Conservation (phyloP, 306 rosid species). For the Amphicarpaea edgeworthii region DNA sequence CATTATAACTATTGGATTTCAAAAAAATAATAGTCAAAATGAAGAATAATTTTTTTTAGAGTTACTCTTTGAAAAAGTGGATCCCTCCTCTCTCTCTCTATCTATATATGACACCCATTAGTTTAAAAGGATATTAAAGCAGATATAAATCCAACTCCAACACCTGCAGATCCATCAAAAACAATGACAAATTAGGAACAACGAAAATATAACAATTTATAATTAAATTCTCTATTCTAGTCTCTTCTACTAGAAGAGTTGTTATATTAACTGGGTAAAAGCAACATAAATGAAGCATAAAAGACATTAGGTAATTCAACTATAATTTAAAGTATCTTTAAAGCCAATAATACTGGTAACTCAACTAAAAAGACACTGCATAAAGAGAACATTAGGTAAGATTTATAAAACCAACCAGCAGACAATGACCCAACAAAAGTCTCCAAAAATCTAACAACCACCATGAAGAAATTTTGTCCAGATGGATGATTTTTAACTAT, state of each 20-base stretch:
- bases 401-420: conserved; percentile 60
- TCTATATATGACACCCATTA: conserved; percentile 20
- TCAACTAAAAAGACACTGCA: not conserved
- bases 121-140: conserved; percentile 79
- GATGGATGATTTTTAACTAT: conserved; percentile 60
- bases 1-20: too few species aligned
- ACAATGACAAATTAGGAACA: conserved; percentile 32
- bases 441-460: conserved; percentile 80
- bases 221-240: too few species aligned
- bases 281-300: not conserved
- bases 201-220: not conserved
- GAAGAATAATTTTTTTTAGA: too few species aligned
- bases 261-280: conserved; percentile 5
- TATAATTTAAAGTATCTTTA: not conserved
- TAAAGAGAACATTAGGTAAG: conserved; percentile 9
- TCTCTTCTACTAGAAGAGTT: not conserved
- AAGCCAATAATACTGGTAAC: not conserved
- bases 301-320: not conserved
- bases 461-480: conserved; percentile 65
- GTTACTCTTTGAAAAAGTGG: too few species aligned
- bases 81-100: too few species aligned
- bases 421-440: conserved; percentile 87
- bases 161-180: conserved; percentile 61
- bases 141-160: conserved; percentile 84
- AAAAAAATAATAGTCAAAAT: too few species aligned